Conservation (phyloP, 2,329 filamentous ascomycete genomes). For the Neophaeococcomyces aloes region DNA sequence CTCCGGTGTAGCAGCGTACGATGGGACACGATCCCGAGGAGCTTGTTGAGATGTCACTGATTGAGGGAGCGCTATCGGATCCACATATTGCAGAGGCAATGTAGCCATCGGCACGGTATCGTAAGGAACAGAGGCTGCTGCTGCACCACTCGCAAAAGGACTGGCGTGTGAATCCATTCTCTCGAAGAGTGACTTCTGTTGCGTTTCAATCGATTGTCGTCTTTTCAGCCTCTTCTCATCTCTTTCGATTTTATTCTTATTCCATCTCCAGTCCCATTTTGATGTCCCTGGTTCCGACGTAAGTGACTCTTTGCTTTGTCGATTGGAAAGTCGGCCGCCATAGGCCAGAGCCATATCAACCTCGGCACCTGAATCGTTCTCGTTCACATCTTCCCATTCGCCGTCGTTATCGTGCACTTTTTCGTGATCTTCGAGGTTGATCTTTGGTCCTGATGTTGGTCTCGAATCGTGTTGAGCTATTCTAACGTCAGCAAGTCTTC, state of each 20-base stretch:
- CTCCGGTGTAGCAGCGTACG: constrained; percentile 37
- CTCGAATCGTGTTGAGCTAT: constrained; percentile 8
- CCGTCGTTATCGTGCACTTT: constrained; percentile 32
- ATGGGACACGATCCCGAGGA: constrained; percentile 56
- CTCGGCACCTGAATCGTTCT: constrained; percentile 43
- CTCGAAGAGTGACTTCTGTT: not conserved
- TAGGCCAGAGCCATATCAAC: constrained; percentile 52
- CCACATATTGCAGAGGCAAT: constrained; percentile 53
- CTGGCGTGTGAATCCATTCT: constrained; percentile 16
- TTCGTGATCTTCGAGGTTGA: constrained; percentile 11
- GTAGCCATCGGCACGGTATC: constrained; percentile 28
- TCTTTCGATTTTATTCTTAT: constrained; percentile 38
- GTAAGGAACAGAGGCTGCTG: constrained; percentile 18
- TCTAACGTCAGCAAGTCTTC: constrained; percentile 13
- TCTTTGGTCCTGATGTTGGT: constrained; percentile 2
- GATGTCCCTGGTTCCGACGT: constrained; percentile 37
- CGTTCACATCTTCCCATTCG: constrained; percentile 51
- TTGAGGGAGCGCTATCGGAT: constrained; percentile 15
- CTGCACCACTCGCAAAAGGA: constrained; percentile 29
- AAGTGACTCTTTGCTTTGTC: constrained; percentile 43
- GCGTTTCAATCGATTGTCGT: constrained; percentile 11
- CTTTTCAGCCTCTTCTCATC: constrained; percentile 21
- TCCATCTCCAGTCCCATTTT: constrained; percentile 54
- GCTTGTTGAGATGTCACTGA: constrained; percentile 27
- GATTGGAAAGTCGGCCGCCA: constrained; percentile 36